Conservation (phyloP, 768 basidiomycete species). For the Boletus rex-veris region DNA sequence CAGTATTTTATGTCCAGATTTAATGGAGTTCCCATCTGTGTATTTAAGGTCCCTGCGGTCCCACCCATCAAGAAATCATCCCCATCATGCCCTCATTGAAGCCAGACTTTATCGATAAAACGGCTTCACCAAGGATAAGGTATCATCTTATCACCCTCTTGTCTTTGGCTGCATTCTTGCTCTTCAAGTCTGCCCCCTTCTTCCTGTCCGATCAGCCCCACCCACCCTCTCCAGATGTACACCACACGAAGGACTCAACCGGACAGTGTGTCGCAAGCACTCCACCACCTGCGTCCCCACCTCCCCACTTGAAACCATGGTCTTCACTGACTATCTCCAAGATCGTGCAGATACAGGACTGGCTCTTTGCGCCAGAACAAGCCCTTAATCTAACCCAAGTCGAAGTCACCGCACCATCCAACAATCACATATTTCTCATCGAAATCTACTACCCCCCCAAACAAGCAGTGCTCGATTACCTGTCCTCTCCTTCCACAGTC, state of each 20-base stretch:
- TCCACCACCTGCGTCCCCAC: conserved; percentile 35
- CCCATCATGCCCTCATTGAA: conserved; percentile 21
- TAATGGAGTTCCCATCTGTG: no score
- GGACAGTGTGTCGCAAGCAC: conserved; percentile 34
- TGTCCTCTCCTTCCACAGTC: conserved; percentile 32
- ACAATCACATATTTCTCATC: conserved; percentile 50
- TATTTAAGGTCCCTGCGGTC: no score
- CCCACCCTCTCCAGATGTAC: not conserved
- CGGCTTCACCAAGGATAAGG: conserved; percentile 3
- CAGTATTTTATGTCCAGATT: no score
- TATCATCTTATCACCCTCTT: conserved; percentile 18
- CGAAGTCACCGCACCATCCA: conserved; percentile 33
- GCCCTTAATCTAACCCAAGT: conserved; percentile 48
- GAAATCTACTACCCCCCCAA: conserved; percentile 51
- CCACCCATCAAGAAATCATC: not conserved
- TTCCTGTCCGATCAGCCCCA: conserved; percentile 1
- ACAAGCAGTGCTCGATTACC: conserved; percentile 42
- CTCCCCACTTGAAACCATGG: conserved; percentile 50
- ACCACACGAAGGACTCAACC: conserved; percentile 11
- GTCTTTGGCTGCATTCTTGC: conserved; percentile 6
- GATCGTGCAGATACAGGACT: conserved; percentile 40
- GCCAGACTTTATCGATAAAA: not conserved
- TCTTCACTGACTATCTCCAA: conserved; percentile 45
- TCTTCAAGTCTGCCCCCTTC: conserved; percentile 5
- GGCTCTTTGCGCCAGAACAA: conserved; percentile 42